Percentiles rank a stretch among this genome's conserved stretches.
Evolutionary conservation across 129 eudicot genomes (phyloP).

Genomic region (Escallonia rubra): DNA sequence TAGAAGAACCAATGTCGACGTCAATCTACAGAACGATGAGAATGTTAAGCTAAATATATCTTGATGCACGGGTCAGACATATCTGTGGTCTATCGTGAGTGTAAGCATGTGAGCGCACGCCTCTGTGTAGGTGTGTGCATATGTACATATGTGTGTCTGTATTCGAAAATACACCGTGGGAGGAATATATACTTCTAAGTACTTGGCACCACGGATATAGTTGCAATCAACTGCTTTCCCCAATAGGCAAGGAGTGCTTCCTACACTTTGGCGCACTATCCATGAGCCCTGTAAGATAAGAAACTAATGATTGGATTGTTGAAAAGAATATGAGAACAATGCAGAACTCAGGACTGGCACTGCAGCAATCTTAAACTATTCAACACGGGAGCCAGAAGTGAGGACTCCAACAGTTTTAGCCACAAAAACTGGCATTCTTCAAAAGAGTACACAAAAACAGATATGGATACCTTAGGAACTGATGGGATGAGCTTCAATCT

Average conservation of each 20-base stretch:
- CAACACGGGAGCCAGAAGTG: too few species aligned
- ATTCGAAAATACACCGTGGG: background rate
- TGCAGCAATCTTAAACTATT: too few species aligned
- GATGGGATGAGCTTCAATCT: slow-evolving; percentile 94
- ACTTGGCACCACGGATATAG: slow-evolving; percentile 89
- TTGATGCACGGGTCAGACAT: background rate
- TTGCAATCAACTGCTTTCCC: slow-evolving; percentile 99
- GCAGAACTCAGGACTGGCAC: too few species aligned
- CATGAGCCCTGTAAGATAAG: slow-evolving; percentile 77
- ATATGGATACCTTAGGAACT: slow-evolving; percentile 76
- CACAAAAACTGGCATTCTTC: too few species aligned
- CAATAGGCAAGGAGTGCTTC: slow-evolving; percentile 95
- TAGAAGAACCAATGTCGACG: slow-evolving; percentile 96
- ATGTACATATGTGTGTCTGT: background rate
- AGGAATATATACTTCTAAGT: slow-evolving; percentile 64
- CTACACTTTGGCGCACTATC: slow-evolving; percentile 99
- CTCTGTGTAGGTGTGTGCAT: background rate
- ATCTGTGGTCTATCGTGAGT: background rate
- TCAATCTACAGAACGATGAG: slow-evolving; percentile 55
- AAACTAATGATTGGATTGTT: background rate
- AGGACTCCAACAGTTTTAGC: too few species aligned
- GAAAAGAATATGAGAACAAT: background rate
- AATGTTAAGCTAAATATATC: background rate
- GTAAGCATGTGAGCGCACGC: background rate
- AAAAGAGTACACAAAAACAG: background rate